Percentiles rank a stretch among this genome's conserved stretches.
Evolutionary conservation across 192 early-diverging fungal genomes (phyloP).

Genomic region (Phlyctochytrium arcticum): DNA sequence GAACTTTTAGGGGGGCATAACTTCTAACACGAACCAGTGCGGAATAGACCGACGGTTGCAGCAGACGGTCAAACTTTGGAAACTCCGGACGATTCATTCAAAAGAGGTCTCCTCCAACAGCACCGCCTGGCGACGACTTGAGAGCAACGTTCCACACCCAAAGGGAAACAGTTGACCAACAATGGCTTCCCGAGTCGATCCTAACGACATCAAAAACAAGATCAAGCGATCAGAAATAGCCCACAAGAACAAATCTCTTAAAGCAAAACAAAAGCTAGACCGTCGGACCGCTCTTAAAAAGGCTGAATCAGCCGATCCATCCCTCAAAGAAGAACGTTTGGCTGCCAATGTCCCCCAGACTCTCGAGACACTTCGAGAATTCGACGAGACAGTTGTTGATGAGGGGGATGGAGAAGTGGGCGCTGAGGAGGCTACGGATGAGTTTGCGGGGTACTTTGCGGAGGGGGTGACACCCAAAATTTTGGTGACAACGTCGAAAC

Average conservation of each 20-base stretch:
- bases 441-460: slow-evolving; percentile 77
- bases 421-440: slow-evolving; percentile 51
- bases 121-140: too few relatives aligned
- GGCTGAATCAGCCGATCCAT: slow-evolving; percentile 78
- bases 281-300: slow-evolving; percentile 68
- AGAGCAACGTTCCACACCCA: too few relatives aligned
- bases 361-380: slow-evolving; percentile 87
- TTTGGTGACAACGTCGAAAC: slow-evolving; percentile 81
- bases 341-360: slow-evolving; percentile 88
- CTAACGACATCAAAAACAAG: slow-evolving; percentile 27
- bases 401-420: slow-evolving; percentile 49
- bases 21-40: too few relatives aligned
- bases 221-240: slow-evolving; percentile 76
- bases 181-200: too few relatives aligned
- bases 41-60: too few relatives aligned
- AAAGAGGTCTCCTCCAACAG: too few relatives aligned
- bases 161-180: too few relatives aligned
- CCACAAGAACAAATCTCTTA: slow-evolving; percentile 66
- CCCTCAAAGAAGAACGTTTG: slow-evolving; percentile 81
- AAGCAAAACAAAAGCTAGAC: slow-evolving; percentile 71
- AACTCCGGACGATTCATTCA: too few relatives aligned
- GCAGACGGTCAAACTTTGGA: too few relatives aligned
- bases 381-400: slow-evolving; percentile 82
- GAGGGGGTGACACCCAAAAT: slow-evolving; percentile 86
- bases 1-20: too few relatives aligned